Base-by-base conservation (phyloP, 768 basidiomycete genomes). In the Trametes punicea region DNA sequence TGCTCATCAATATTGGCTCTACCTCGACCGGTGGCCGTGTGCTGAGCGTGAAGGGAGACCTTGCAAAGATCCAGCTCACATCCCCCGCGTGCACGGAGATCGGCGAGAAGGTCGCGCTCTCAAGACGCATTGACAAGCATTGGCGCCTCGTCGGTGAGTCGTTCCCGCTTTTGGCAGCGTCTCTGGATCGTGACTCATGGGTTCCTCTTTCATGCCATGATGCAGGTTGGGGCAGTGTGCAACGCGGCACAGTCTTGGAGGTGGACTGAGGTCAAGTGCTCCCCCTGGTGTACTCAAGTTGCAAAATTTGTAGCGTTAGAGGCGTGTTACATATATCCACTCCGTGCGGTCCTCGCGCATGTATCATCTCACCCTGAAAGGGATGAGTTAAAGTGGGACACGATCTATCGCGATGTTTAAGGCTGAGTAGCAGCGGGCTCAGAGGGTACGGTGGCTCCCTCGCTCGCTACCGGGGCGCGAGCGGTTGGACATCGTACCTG, bases 1-100 rank as follows among this genome's bases (percentile, higher is more conserved):
- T 98, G 2, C 82, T 98, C 59, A 95, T 99, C 78, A 98, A 98
- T 76, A 98, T 99, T 55, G 95, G 96, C 18, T 96, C 93, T 20
- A 98, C 94, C 1, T 97, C 95, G 3, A 96, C 94, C 2, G 97
- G 97, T 58, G 96, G 97, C 29, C 88, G 95, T 36, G 94, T 99
- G 13, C 73, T 98, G 61, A 89, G 83, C 66, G 93, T 97, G 67
- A 97, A 95, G 73, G 93, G 90, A 9, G 95, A 97, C 72, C 78
- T 98, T 7, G 94, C 94, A 15, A 93, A 93, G 76, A 95, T 96
- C 56, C 87, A 93, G 64, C 74, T 98, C 52, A 98, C 94, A 27
- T 88, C 88, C 2, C 97, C 97, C 0, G 93, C 93, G 8, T 98
- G 97, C 70, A 96, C 94, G 26, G 94, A 98, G 71, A 82, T 97